Evolutionary conservation across 1,284 basidiomycete genomes (phyloP).

Genomic region (Ustilago hordei): DNA sequence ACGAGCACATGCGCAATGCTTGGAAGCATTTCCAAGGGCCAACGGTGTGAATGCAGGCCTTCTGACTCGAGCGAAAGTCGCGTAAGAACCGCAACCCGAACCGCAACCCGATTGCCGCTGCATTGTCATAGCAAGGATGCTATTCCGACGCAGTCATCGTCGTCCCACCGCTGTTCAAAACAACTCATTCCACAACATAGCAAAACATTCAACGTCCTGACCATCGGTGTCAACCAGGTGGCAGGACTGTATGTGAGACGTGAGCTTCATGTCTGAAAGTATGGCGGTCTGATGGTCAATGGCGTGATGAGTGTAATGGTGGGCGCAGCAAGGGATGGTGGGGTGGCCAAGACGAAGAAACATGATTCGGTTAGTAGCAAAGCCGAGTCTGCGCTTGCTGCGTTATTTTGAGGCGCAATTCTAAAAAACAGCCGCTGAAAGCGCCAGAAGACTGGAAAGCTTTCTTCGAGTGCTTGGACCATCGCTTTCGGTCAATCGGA

Average conservation of each 20-base stretch:
- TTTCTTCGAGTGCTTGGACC: constrained; percentile 4
- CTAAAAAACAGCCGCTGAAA: background rate
- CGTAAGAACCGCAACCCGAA: background rate
- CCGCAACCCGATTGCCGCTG: background rate
- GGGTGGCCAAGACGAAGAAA: background rate
- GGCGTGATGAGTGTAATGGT: background rate
- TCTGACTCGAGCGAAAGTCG: background rate
- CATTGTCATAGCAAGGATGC: background rate
- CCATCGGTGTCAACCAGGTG: background rate
- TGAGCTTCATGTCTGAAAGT: background rate
- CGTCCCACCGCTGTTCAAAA: background rate
- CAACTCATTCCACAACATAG: background rate
- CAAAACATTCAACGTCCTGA: background rate
- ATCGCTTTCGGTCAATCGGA: constrained; percentile 7
- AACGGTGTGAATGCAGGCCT: constrained; percentile 13
- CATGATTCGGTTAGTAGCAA: background rate
- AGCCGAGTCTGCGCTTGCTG: background rate
- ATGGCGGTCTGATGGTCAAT: background rate
- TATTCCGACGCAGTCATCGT: background rate
- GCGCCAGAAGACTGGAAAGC: constrained; percentile 2
- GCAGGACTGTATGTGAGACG: background rate
- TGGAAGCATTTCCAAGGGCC: constrained; percentile 54
- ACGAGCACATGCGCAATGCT: constrained; percentile 31
- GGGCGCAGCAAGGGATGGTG: background rate
- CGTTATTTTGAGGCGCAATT: background rate